phyloP scores from a whole-genome alignment of 1,284 basidiomycete species.

The Cutaneotrichosporon daszewskae region DNA sequence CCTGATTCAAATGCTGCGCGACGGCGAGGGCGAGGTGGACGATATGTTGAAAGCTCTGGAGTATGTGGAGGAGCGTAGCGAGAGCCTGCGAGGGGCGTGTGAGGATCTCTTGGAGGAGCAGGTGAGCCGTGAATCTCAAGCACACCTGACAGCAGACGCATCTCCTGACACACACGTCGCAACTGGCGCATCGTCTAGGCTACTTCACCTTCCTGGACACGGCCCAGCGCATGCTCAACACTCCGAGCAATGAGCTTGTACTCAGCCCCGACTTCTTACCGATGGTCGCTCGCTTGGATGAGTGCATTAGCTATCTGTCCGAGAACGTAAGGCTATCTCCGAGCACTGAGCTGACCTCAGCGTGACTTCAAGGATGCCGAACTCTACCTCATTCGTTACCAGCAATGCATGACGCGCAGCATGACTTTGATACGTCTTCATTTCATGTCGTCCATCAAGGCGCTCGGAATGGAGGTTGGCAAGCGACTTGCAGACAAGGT shows the following conservation, averaged over 20 bases:
- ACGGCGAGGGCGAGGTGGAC: slow-evolving; percentile 66
- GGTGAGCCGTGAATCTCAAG: slow-evolving; percentile 50
- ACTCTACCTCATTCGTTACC: slow-evolving; percentile 83
- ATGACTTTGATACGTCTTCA: slow-evolving; percentile 96
- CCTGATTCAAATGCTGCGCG: slow-evolving; percentile 62
- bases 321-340: slow-evolving; percentile 60
- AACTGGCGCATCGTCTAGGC: slow-evolving; percentile 69
- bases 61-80: slow-evolving; percentile 79
- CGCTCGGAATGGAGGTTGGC: slow-evolving; percentile 66
- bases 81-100: slow-evolving; percentile 81
- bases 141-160: slow-evolving; percentile 51
- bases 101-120: slow-evolving; percentile 79
- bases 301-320: slow-evolving; percentile 82
- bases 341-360: slow-evolving; percentile 49
- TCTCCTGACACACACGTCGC: slow-evolving; percentile 66
- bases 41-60: slow-evolving; percentile 75
- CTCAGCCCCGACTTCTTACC: slow-evolving; percentile 81
- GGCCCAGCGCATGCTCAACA: slow-evolving; percentile 82
- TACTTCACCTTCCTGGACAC: slow-evolving; percentile 89
- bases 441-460: slow-evolving; percentile 73
- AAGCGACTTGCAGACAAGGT: slow-evolving; percentile 69
- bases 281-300: slow-evolving; percentile 87
- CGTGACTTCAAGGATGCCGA: slow-evolving; percentile 84
- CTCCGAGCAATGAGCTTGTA: slow-evolving; percentile 83
- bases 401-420: slow-evolving; percentile 89